Evolutionary conservation across 2,329 filamentous ascomycete genomes (phyloP).

Genomic region (Penicillium sp.): DNA sequence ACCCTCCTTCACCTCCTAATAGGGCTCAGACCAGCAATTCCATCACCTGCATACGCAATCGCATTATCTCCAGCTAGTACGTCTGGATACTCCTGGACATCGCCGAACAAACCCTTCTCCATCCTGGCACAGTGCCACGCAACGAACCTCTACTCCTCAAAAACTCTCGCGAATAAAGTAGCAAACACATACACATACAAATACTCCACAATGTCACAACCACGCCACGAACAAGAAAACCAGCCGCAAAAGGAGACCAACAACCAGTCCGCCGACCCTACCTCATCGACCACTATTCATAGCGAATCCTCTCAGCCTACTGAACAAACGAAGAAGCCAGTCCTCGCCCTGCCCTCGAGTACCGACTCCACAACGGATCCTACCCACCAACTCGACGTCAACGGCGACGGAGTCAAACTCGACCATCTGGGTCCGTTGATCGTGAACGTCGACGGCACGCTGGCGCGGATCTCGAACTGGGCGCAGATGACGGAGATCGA

Average conservation of each 20-base stretch:
- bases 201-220: constrained; percentile 31
- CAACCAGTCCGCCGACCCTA: background rate
- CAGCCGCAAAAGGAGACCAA: constrained; percentile 16
- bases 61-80: background rate
- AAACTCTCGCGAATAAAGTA: constrained; percentile 17
- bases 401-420: constrained; percentile 57
- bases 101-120: background rate
- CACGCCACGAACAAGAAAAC: constrained; percentile 6
- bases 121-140: constrained; percentile 25
- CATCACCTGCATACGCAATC: background rate
- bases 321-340: constrained; percentile 34
- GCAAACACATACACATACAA: constrained; percentile 17
- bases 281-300: constrained; percentile 11
- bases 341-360: constrained; percentile 73
- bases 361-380: constrained; percentile 59
- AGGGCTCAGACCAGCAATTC: constrained; percentile 3
- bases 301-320: background rate
- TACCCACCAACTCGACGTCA: constrained; percentile 84
- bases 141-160: constrained; percentile 32
- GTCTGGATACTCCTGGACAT: background rate
- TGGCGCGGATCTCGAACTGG: constrained; percentile 77
- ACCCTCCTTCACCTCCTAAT: constrained; percentile 31
- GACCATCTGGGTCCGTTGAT: constrained; percentile 75
- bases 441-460: constrained; percentile 72
- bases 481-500: constrained; percentile 71